Base-by-base conservation (phyloP, 1,139 yeast species). In the Yamadazyma songkhlaensis region DNA sequence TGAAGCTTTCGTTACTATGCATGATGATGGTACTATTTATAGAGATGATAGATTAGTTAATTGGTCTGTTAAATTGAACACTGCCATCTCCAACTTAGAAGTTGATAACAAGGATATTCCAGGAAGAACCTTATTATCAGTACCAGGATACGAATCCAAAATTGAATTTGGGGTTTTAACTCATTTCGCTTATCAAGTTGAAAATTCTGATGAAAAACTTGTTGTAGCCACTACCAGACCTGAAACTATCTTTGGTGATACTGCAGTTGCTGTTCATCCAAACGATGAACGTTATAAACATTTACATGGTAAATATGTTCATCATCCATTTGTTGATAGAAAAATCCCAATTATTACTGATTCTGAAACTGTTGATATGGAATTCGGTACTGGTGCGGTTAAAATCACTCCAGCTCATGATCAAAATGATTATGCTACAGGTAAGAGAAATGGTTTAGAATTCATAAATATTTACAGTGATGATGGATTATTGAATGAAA, bases 361-460 rank as follows among this genome's bases (percentile, higher is more conserved):
- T 61, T 60, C 82, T 28, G 96, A 88, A 65, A 94, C 97, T 29
- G 98, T 92, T 47, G 98, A 92, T 63, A 92, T 92, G 97, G 96
- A 87, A 64, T 92, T 92, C 53, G 98, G 98, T 75, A 92, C 98
- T 49, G 98, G 98, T 83, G 98, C 98, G 31, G 98, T 92, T 48
- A 92, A 92, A 69, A 92, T 92, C 59, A 92, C 98, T 15, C 98
- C 98, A 43, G 97, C 96, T 38, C 98, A 92, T 64, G 98, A 92
- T 66, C 87, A 84, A 55, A 92, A 92, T 75, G 98, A 92, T 87
- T 88, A 87, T 74, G 77, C 74, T 56, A 87, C 97, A 41, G 98
- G 98, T 72, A 89, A 87, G 70, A 89, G 97, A 70, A 88, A 88
- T 64, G 74, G 81, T 56, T 75, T 92, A 54, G 96, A 88, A 60